Conservation (phyloP, 768 basidiomycete genomes). For the Paxillus ammoniavirescens region DNA sequence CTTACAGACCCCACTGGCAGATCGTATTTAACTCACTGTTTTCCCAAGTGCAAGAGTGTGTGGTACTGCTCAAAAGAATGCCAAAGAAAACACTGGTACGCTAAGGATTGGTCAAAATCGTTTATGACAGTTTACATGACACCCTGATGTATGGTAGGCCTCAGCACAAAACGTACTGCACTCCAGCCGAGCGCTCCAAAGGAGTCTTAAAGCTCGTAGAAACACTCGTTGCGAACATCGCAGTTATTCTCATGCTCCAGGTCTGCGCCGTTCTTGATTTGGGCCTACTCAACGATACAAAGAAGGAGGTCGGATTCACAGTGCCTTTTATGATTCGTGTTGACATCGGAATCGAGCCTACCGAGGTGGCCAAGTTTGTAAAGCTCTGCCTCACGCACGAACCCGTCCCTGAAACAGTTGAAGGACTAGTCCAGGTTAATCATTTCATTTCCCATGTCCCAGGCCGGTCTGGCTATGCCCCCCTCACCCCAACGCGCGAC, state of each 20-base stretch:
- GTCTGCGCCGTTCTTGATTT: conserved; percentile 14
- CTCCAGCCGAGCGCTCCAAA: conserved; percentile 11
- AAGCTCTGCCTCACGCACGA: conserved; percentile 10
- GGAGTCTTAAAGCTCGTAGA: conserved; percentile 14
- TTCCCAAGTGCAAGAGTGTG: conserved; percentile 15
- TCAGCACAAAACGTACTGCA: conserved; percentile 11
- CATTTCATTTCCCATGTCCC: conserved; percentile 11
- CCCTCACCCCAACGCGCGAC: conserved; percentile 9
- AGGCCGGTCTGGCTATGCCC: conserved; percentile 1
- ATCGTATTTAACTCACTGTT: not conserved
- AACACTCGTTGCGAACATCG: conserved; percentile 6
- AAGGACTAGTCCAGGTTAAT: conserved; percentile 18
- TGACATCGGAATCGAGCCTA: conserved; percentile 15
- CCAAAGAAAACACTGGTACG: conserved; percentile 19
- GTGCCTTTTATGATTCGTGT: conserved; percentile 13
- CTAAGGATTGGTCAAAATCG: not conserved
- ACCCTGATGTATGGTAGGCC: conserved; percentile 2
- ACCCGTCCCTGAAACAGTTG: not conserved
- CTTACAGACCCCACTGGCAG: no score
- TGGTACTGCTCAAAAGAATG: conserved; percentile 23
- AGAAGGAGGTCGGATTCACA: conserved; percentile 12
- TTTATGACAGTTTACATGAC: no score
- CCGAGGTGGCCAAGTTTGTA: not conserved
- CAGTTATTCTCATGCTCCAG: conserved; percentile 5
- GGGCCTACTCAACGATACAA: conserved; percentile 6